Conservation (phyloP, 139 green algal species). For the Coelastrella sp. region DNA sequence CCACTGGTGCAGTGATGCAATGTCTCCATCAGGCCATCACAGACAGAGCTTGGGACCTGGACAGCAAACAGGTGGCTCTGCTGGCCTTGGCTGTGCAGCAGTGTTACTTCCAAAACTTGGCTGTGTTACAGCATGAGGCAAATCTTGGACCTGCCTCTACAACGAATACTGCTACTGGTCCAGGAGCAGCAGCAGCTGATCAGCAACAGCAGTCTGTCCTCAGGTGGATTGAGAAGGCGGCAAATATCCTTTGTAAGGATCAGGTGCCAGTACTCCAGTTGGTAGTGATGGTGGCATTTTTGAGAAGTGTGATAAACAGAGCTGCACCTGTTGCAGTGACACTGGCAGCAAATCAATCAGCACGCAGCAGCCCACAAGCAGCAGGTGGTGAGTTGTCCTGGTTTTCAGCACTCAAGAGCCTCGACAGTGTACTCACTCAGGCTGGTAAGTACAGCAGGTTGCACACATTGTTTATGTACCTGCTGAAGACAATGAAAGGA, state of each 20-base stretch:
- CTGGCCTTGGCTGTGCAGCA: neutral
- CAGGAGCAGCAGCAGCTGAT: neutral
- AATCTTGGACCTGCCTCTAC: too few relatives aligned
- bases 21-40: neutral
- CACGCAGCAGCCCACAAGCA: neutral
- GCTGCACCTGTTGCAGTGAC: neutral
- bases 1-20: neutral
- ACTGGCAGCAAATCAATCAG: neutral
- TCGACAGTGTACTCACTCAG: neutral
- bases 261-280: neutral
- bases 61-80: neutral
- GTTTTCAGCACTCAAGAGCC: neutral
- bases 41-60: neutral
- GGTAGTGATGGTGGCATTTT: conserved; percentile 5
- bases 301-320: neutral
- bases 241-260: neutral
- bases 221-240: neutral
- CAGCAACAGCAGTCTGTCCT: too few relatives aligned
- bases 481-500: conserved; percentile 6
- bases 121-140: too few relatives aligned
- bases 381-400: neutral
- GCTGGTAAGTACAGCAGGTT: neutral
- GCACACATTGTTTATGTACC: conserved; percentile 10
- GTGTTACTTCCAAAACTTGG: neutral
- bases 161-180: too few relatives aligned